Conservation (phyloP, 768 basidiomycete species). For the Suillus americanus region DNA sequence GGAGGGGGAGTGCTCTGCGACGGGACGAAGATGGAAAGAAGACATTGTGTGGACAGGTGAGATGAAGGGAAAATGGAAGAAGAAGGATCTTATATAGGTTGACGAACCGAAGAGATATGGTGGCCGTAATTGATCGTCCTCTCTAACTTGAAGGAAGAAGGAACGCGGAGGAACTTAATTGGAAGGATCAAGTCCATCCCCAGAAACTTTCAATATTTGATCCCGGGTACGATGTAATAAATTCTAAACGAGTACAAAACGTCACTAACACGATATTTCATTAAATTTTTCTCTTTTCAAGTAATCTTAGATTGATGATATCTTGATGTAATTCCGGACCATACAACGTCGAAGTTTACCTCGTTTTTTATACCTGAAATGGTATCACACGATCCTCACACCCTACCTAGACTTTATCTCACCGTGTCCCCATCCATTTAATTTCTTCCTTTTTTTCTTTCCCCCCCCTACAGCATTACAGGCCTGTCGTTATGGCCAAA, state of each 20-base stretch:
- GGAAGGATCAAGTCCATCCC: slow-evolving; percentile 18
- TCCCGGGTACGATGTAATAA: slow-evolving; percentile 16
- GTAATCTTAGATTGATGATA: slow-evolving; percentile 16
- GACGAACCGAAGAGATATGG: slow-evolving; percentile 12
- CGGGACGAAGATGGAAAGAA: slow-evolving; percentile 57
- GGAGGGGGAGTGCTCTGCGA: slow-evolving; percentile 46
- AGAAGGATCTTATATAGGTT: slow-evolving; percentile 19
- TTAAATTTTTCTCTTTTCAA: slow-evolving; percentile 26
- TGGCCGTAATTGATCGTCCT: slow-evolving; percentile 27
- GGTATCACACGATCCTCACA: not conserved
- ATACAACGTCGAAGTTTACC: slow-evolving; percentile 21
- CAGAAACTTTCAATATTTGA: slow-evolving; percentile 20
- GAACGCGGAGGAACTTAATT: slow-evolving; percentile 13
- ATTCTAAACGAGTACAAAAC: slow-evolving; percentile 1
- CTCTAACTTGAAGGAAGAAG: slow-evolving; percentile 15
- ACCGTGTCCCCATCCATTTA: not conserved
- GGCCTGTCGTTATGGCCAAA: not conserved
- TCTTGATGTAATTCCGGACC: slow-evolving; percentile 11
- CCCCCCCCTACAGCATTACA: too few relatives aligned
- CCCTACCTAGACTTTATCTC: slow-evolving; percentile 8
- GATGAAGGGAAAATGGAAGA: slow-evolving; percentile 11
- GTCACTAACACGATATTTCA: not conserved
- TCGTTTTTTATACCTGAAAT: slow-evolving; percentile 26
- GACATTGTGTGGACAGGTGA: slow-evolving; percentile 24
- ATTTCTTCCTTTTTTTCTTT: not conserved